phyloP scores from a whole-genome alignment of 2,329 filamentous ascomycete species.

The Cadophora luteo-olivacea region DNA sequence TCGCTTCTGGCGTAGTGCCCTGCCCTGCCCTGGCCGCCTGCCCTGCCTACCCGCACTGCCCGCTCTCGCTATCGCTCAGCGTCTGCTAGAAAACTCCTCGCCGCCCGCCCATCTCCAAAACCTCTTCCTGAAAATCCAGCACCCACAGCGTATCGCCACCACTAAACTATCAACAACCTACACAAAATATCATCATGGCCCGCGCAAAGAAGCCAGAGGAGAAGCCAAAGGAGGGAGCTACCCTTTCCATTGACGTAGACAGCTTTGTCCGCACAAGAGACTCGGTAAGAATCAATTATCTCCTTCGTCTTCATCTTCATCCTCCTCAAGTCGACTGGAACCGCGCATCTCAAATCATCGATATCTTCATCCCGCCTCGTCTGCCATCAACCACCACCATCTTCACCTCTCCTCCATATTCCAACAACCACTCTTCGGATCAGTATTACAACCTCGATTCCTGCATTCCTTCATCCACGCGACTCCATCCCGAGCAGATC shows the following conservation, averaged over 20 bases:
- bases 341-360: conserved; percentile 8
- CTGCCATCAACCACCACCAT: conserved; percentile 10
- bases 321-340: conserved; percentile 3
- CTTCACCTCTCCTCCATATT: conserved; percentile 26
- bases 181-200: conserved; percentile 47
- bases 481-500: conserved; percentile 33
- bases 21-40: background rate
- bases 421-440: conserved; percentile 29
- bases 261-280: conserved; percentile 83
- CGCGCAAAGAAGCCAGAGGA: conserved; percentile 49
- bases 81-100: conserved; percentile 2
- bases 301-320: conserved; percentile 1
- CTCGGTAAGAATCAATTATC: conserved; percentile 60
- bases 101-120: background rate
- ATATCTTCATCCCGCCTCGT: conserved; percentile 9
- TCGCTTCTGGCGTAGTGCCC: conserved; percentile 2
- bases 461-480: conserved; percentile 31
- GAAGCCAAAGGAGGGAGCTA: conserved; percentile 37
- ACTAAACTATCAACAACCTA: conserved; percentile 21
- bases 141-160: conserved; percentile 3
- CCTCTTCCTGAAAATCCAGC: background rate
- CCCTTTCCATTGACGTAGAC: conserved; percentile 66
- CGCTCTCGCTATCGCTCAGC: background rate
- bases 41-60: background rate
- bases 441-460: conserved; percentile 27